These are phyloP conservation scores for Dendrobium chrysotoxum DNA, from an alignment of 106 monocot species.

Conservation along the genomic window DNA sequence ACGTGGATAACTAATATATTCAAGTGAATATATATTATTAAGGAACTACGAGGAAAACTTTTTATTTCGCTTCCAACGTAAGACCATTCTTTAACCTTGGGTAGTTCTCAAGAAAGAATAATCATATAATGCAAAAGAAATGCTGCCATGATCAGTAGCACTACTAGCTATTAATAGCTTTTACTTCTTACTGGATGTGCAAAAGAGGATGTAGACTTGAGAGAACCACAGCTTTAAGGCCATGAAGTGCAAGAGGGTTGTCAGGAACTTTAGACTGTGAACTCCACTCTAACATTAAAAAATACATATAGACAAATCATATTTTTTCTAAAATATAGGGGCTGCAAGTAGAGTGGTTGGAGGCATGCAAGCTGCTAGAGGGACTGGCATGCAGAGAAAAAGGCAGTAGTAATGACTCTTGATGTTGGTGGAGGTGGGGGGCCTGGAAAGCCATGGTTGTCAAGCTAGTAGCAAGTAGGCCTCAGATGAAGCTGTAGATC, in stretches of 20 bases:
- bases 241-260: background rate
- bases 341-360: background rate
- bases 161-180: background rate
- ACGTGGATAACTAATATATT: too few species aligned
- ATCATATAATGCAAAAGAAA: background rate
- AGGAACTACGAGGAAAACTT: too few species aligned
- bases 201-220: background rate
- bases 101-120: background rate
- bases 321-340: background rate
- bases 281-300: background rate
- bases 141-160: background rate
- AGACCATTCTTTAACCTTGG: background rate
- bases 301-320: background rate
- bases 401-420: background rate
- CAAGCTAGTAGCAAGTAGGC: too few species aligned
- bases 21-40: too few species aligned
- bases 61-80: too few species aligned
- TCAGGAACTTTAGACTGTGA: background rate
- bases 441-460: background rate
- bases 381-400: background rate
- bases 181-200: background rate
- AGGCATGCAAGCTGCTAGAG: background rate
- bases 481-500: too few species aligned
- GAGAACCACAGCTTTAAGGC: constrained; percentile 1
- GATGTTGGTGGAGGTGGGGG: background rate